These are phyloP conservation scores for Kwoniella newhampshirensis DNA, from an alignment of 768 basidiomycete species.

Conservation along the genomic window DNA sequence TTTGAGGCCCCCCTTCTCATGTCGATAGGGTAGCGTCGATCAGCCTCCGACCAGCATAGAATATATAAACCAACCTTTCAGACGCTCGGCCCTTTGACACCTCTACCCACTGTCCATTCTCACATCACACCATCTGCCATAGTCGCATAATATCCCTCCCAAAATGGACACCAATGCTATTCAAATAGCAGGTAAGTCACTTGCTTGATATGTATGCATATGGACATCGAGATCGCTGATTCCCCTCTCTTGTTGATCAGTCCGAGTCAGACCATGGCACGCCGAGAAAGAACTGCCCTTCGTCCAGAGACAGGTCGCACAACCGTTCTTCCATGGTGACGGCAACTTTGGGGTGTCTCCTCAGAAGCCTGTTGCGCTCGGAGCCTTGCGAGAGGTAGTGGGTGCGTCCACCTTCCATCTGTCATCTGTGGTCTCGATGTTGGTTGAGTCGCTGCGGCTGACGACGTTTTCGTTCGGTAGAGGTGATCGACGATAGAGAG, in stretches of 20 bases:
- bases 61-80: conserved; percentile 3
- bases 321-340: conserved; percentile 71
- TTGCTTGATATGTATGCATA: neutral
- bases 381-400: conserved; percentile 48
- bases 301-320: conserved; percentile 64
- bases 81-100: neutral
- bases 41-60: neutral
- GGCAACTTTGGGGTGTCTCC: conserved; percentile 65
- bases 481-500: conserved; percentile 90
- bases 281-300: conserved; percentile 80
- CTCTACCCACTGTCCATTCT: conserved; percentile 1
- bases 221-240: neutral
- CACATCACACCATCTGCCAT: neutral
- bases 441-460: neutral
- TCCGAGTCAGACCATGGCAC: conserved; percentile 86
- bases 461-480: too few species aligned
- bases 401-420: conserved; percentile 39
- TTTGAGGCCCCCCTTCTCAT: too few species aligned
- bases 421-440: neutral
- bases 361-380: conserved; percentile 23
- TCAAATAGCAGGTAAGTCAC: conserved; percentile 46
- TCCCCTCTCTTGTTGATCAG: conserved; percentile 54
- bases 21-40: neutral
- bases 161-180: conserved; percentile 46
- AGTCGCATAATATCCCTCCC: neutral